Base-by-base conservation (phyloP, 2,329 filamentous ascomycete species). In the Cordyceps fumosorosea region DNA sequence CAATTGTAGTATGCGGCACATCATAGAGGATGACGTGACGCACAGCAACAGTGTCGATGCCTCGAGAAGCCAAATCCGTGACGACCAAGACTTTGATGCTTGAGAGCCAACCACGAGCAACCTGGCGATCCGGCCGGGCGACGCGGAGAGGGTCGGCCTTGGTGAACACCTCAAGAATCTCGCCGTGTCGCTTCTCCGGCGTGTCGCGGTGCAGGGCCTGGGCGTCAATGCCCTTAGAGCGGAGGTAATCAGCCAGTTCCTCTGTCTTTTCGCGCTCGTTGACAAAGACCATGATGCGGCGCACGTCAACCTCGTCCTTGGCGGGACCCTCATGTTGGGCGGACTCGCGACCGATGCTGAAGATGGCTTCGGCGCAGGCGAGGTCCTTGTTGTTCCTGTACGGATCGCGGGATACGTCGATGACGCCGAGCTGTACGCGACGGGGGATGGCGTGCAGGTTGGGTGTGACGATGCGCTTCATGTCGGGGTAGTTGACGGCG, bases 401-500 rank as follows among this genome's bases (percentile, higher is more conserved):
- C 0, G 93, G 93, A n/a, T 96, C 88, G 67, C 89, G 91, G 66
- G 93, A 88, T 16, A 96, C 89, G 70, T 99, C 93, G 32, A 99
- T 86, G 42, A 98, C 91, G 62, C 91, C 92, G 5, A 99, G 86
- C 73, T 98, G 93, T 0, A 99, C 93, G 67, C 95, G 88, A 48
- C 95, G 88, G 3, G 95, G 95, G 67, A 99, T 96, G 63, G 95
- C 92, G 75, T 99, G 95, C 0, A 99, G 83, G 71, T 98, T 97
- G 0, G 95, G 95, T 0, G 95, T 99, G 1, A 93, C 93, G 65
- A 99, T 87, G 64, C 95, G 89, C 52, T 82, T 80, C 77, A 96
- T 91, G 67, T 90, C 82, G 0, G 95, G 93, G 74, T 93, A 97
- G 65, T 88, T 87, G 65, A 86, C 84, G 58, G 85, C 84, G n/a